Evolutionary conservation across 1,284 basidiomycete genomes (phyloP).

Genomic region (Papiliotrema terrestris): DNA sequence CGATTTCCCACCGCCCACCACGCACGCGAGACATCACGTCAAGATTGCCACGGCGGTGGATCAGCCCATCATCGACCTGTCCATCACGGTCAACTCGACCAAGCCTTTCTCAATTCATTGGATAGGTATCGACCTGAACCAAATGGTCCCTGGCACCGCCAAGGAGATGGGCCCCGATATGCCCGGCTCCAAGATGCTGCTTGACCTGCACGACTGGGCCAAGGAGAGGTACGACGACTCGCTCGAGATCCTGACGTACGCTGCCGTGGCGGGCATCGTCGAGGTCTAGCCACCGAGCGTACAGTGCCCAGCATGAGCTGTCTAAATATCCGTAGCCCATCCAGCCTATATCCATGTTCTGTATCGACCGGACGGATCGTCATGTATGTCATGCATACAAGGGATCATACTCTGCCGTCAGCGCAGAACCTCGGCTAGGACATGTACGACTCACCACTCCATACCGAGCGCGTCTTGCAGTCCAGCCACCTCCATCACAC

Average conservation of each 20-base stretch:
- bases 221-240: slow-evolving; percentile 31
- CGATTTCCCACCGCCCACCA: slow-evolving; percentile 67
- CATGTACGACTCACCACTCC: slow-evolving; percentile 18
- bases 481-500: slow-evolving; percentile 83
- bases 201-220: slow-evolving; percentile 42
- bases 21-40: slow-evolving; percentile 78
- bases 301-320: background rate
- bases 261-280: slow-evolving; percentile 39
- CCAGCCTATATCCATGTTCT: too few species aligned
- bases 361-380: too few species aligned
- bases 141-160: slow-evolving; percentile 46
- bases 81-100: slow-evolving; percentile 27
- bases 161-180: slow-evolving; percentile 33
- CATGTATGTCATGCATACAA: too few species aligned
- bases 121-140: slow-evolving; percentile 45
- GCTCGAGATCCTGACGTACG: slow-evolving; percentile 42
- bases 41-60: slow-evolving; percentile 56
- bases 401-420: too few species aligned
- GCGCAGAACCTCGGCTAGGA: too few species aligned
- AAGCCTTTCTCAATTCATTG: slow-evolving; percentile 38
- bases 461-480: slow-evolving; percentile 56
- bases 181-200: slow-evolving; percentile 40
- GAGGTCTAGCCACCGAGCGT: slow-evolving; percentile 21
- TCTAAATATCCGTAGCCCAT: too few species aligned
- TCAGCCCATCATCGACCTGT: slow-evolving; percentile 33